Evolutionary conservation across 2,329 filamentous ascomycete species (phyloP), one percentile per base, ranked within the genome.

Genomic region (Hymenotorrendiella dingleyae): DNA sequence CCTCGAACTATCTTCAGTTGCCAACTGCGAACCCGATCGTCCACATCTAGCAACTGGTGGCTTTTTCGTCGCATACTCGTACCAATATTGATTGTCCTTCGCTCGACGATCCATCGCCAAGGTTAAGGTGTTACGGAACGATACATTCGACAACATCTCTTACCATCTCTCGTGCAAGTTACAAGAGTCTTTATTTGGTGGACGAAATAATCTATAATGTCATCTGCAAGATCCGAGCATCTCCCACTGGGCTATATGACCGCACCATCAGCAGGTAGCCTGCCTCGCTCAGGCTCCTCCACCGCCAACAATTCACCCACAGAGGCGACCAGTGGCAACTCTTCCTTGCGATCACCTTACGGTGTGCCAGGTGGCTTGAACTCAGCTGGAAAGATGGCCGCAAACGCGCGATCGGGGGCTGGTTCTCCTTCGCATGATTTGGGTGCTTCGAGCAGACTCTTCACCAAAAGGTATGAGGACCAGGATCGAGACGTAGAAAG

Each of bases 351-450:
- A 66, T 84, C 86, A 52, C 79, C 86, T 17, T 86, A 91, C 61
- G 81, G 80, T 46, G 69, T 84, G 49, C 71, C 83, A 36, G 78
- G 78, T 56, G 72, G 77, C 46, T 67, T 86, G 56, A 81, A 70
- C 48, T 67, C 72, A 47, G 65, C 70, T 46, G 67, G 68, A 58
- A 80, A 80, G 62, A 80, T 82, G 73, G 66, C 73, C 50, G 69
- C 69, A 53, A 71, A 67, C 57, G 66, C 78, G 59, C 78, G 91
- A 70, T 85, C 91, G 61, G 89, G 90, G 72, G 82, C 88, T 72
- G 90, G 90, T 64, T 98, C 93, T 75, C 93, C 93, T 59, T 96
- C 90, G 67, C 90, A 95, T 71, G 93, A 97, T 55, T 79, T 89
- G 62, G 67, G 70, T 33, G 42, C 78, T 53, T 63, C 64, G 42